A percentile compares a stretch with the other conserved stretches of the same genome.
Evolutionary conservation across 371 early-diverging fungal genomes (phyloP).

Genomic region (Lichtheimia hyalospora): DNA sequence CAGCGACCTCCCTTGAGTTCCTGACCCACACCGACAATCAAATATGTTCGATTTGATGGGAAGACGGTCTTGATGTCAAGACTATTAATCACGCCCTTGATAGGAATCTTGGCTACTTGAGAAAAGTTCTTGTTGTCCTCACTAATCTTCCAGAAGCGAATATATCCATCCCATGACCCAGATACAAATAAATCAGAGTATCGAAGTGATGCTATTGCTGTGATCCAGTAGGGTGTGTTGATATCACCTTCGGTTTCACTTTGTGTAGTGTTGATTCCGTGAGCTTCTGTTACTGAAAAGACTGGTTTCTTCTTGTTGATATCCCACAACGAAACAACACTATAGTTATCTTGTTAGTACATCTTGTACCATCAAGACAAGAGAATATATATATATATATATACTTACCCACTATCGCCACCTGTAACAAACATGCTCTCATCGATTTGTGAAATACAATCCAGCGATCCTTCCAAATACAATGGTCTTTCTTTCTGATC

Average conservation of each 20-base stretch:
- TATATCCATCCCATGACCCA: conserved; percentile 89
- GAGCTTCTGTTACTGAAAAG: conserved; percentile 72
- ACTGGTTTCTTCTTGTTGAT: conserved; percentile 88
- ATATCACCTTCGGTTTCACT: conserved; percentile 43
- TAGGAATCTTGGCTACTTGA: conserved; percentile 57
- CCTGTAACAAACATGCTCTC: conserved; percentile 91
- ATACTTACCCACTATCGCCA: conserved; percentile 78
- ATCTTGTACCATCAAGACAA: neutral
- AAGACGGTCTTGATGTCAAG: conserved; percentile 51
- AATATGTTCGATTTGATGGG: conserved; percentile 49
- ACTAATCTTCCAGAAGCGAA: conserved; percentile 86
- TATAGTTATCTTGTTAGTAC: conserved; percentile 5
- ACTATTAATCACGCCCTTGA: conserved; percentile 56
- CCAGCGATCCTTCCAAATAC: conserved; percentile 76
- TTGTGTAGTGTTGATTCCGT: conserved; percentile 63
- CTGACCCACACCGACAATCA: conserved; percentile 83
- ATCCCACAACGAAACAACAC: conserved; percentile 87
- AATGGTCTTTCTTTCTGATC: conserved; percentile 19
- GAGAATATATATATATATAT: too few relatives aligned
- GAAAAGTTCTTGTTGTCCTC: conserved; percentile 68
- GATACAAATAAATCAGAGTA: conserved; percentile 90
- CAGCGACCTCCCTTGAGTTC: conserved; percentile 93
- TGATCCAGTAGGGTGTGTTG: conserved; percentile 78
- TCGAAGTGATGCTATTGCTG: conserved; percentile 76
- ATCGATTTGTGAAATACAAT: conserved; percentile 87